Percentiles rank a stretch among this genome's conserved stretches.
Conservation (phyloP, 192 early-diverging fungal genomes). For the Coemansia sp. region DNA sequence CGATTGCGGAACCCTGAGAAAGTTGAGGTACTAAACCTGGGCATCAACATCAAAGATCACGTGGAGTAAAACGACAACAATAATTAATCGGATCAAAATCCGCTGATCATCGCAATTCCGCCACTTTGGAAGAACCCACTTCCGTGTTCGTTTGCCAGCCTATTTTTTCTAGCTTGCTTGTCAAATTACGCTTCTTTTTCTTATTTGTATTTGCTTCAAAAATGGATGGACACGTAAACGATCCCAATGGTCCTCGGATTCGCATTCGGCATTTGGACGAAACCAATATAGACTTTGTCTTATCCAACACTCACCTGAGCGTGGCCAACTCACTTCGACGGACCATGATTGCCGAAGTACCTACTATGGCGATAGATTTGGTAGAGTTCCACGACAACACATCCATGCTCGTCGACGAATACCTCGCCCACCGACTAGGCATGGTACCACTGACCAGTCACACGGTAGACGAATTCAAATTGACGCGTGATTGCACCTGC, state of each 20-base stretch:
- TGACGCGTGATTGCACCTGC: conserved; percentile 78
- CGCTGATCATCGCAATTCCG: background rate
- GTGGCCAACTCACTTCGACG: conserved; percentile 92
- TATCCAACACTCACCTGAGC: conserved; percentile 77
- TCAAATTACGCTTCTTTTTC: background rate
- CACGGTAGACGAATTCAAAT: conserved; percentile 76
- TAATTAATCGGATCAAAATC: background rate
- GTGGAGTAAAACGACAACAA: no score
- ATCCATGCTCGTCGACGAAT: conserved; percentile 93
- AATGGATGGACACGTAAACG: conserved; percentile 31
- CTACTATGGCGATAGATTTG: conserved; percentile 97
- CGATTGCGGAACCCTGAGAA: conserved; percentile 25
- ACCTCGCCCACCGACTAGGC: conserved; percentile 91
- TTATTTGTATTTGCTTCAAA: background rate
- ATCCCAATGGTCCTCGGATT: conserved; percentile 39
- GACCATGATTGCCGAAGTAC: conserved; percentile 97
- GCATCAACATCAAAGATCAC: no score
- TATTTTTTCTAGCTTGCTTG: background rate
- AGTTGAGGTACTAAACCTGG: background rate
- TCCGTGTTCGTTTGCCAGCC: background rate
- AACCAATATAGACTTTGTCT: conserved; percentile 67
- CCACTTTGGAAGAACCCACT: background rate
- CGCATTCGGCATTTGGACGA: conserved; percentile 49
- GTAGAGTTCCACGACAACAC: conserved; percentile 94
- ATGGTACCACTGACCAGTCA: conserved; percentile 87